phyloP scores from a whole-genome alignment of 2,329 filamentous ascomycete genomes.

The Paecilomyces fulvus region DNA sequence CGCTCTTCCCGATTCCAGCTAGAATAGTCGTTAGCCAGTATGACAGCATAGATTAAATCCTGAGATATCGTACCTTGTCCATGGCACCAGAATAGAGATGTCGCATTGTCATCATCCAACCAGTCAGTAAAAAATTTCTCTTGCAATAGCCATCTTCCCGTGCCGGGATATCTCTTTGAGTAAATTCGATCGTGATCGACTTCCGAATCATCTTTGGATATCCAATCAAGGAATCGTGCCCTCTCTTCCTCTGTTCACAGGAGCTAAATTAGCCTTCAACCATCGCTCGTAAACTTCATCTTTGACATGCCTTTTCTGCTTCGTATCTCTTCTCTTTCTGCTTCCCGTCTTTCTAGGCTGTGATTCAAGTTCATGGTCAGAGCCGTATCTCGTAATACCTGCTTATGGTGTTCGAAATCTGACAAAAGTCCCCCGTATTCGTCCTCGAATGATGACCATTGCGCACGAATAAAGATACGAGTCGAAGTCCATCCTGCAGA shows the following conservation, averaged over 20 bases:
- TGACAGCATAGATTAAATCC: background rate
- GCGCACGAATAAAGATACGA: conserved; percentile 1
- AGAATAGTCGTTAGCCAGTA: background rate
- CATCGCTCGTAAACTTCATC: background rate
- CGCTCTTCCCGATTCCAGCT: conserved; percentile 8
- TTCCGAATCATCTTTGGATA: conserved; percentile 3
- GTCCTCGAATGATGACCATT: conserved; percentile 7
- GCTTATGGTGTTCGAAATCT: conserved; percentile 2
- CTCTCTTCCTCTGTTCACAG: background rate
- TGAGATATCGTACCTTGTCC: conserved; percentile 2
- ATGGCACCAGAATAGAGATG: conserved; percentile 1
- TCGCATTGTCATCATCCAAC: background rate
- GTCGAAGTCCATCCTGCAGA: background rate
- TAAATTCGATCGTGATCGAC: background rate
- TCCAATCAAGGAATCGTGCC: conserved; percentile 3
- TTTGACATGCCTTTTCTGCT: background rate
- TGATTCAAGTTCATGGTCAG: conserved; percentile 3
- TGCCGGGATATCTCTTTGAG: background rate
- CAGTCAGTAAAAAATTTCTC: background rate
- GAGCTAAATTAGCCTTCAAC: background rate
- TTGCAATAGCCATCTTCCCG: conserved; percentile 1
- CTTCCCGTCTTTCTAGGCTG: background rate
- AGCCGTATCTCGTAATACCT: conserved; percentile 1
- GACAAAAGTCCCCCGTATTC: conserved; percentile 5
- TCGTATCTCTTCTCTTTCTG: background rate